Evolutionary conservation across 2,329 filamentous ascomycete genomes (phyloP).

Genomic region (Exophiala dermatitidis): DNA sequence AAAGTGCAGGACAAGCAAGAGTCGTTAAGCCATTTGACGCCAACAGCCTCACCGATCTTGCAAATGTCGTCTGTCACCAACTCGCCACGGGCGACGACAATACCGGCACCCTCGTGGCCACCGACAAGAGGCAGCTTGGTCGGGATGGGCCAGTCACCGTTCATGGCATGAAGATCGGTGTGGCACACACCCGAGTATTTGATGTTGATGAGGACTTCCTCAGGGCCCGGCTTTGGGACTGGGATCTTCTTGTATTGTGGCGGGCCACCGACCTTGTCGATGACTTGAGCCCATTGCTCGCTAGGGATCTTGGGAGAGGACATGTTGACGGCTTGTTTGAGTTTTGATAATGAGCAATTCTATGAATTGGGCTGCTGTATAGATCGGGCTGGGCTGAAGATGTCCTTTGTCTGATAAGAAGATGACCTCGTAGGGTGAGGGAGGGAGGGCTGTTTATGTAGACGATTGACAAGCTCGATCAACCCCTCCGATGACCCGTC

Average conservation of each 20-base stretch:
- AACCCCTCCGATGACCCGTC: conserved; percentile 15
- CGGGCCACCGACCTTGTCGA: conserved; percentile 71
- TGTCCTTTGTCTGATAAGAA: not conserved
- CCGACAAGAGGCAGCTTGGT: conserved; percentile 80
- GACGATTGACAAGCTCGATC: not conserved
- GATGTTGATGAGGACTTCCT: conserved; percentile 88
- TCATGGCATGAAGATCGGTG: conserved; percentile 74
- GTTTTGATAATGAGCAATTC: not conserved
- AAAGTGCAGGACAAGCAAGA: conserved; percentile 76
- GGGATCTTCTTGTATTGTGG: conserved; percentile 56
- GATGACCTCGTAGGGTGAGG: not conserved
- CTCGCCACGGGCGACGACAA: conserved; percentile 71
- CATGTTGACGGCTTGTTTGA: conserved; percentile 10
- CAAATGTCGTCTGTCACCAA: conserved; percentile 65
- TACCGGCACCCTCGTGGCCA: conserved; percentile 63
- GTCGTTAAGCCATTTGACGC: conserved; percentile 89
- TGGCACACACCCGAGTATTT: conserved; percentile 88
- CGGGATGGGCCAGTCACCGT: conserved; percentile 82
- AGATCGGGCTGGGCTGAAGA: not conserved
- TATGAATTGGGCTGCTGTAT: not conserved
- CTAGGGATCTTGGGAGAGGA: conserved; percentile 56
- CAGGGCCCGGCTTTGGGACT: conserved; percentile 70
- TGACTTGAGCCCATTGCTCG: conserved; percentile 85
- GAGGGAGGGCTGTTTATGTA: conserved; percentile 15
- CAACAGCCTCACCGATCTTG: conserved; percentile 69